These are phyloP conservation scores for Medakamo hakoo DNA, from an alignment of 139 green algal species.

Conservation along the genomic window DNA sequence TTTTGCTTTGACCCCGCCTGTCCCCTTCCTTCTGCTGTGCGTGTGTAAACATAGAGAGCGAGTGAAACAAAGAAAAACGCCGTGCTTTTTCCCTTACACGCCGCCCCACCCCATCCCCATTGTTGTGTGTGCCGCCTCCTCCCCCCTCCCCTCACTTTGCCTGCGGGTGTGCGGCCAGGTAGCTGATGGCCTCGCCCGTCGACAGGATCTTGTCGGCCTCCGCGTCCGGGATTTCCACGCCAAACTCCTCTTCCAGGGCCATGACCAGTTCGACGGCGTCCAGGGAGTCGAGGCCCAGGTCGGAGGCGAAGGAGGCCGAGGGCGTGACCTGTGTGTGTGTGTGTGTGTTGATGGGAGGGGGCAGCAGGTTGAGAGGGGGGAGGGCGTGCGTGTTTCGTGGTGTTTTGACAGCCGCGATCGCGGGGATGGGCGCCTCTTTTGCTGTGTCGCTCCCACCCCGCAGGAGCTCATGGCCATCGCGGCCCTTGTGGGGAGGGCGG, in stretches of 20 bases:
- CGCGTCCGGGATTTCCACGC: conserved; percentile 91
- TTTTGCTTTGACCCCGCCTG: no score
- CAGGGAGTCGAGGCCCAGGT: conserved; percentile 93
- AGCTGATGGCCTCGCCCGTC: conserved; percentile 77
- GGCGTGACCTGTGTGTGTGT: conserved; percentile 42
- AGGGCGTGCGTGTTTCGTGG: background rate
- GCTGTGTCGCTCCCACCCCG: background rate
- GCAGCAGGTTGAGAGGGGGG: background rate
- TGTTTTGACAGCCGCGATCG: background rate
- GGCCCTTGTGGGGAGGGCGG: background rate
- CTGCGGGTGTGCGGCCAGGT: conserved; percentile 71
- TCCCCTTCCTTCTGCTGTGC: no score
- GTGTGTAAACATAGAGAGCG: background rate
- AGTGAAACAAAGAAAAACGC: background rate
- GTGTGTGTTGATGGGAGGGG: background rate
- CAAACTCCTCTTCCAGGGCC: conserved; percentile 99
- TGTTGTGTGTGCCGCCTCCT: no score
- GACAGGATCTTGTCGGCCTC: conserved; percentile 96
- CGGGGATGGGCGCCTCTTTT: background rate
- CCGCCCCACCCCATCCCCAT: background rate
- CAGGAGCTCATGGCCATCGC: background rate
- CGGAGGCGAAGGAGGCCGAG: conserved; percentile 68
- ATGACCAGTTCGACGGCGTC: conserved; percentile 99
- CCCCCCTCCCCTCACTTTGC: conserved; percentile 37
- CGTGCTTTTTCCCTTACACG: background rate